Percentiles rank a stretch among this genome's conserved stretches.
These are phyloP conservation scores for Thamnidium elegans DNA, from an alignment of 192 early-diverging fungal genomes.

Conservation along the genomic window DNA sequence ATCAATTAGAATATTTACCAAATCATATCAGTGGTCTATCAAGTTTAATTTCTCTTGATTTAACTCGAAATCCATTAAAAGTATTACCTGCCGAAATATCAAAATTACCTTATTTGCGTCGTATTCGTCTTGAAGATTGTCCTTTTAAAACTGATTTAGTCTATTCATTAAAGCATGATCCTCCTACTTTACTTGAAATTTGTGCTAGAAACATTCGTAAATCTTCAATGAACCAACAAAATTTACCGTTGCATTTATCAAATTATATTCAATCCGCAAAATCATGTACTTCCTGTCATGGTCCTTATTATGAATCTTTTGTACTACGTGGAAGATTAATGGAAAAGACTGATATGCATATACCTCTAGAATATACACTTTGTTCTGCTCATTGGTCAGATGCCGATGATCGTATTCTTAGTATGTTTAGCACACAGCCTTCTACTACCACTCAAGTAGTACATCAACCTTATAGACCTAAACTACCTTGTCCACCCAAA, in stretches of 20 bases:
- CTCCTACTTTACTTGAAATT: constrained; percentile 71
- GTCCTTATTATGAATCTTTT: constrained; percentile 73
- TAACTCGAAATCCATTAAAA: constrained; percentile 63
- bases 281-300: constrained; percentile 72
- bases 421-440: constrained; percentile 45
- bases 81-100: constrained; percentile 73
- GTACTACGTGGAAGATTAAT: constrained; percentile 62
- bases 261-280: constrained; percentile 59
- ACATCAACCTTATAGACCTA: background rate
- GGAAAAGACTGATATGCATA: constrained; percentile 49
- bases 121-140: constrained; percentile 55
- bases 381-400: constrained; percentile 74
- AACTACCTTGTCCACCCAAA: background rate
- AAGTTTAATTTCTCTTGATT: constrained; percentile 60
- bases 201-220: constrained; percentile 55
- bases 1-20: constrained; percentile 60
- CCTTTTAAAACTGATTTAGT: constrained; percentile 42
- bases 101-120: constrained; percentile 64
- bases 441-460: background rate
- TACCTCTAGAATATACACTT: constrained; percentile 66
- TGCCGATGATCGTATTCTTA: constrained; percentile 58
- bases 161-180: constrained; percentile 34
- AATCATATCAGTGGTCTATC: constrained; percentile 60
- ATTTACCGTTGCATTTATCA: constrained; percentile 49
- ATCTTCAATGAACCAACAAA: constrained; percentile 27